These are phyloP conservation scores for Perkinsus marinus DNA, from an alignment of 169 alveolate species.

Conservation along the genomic window DNA sequence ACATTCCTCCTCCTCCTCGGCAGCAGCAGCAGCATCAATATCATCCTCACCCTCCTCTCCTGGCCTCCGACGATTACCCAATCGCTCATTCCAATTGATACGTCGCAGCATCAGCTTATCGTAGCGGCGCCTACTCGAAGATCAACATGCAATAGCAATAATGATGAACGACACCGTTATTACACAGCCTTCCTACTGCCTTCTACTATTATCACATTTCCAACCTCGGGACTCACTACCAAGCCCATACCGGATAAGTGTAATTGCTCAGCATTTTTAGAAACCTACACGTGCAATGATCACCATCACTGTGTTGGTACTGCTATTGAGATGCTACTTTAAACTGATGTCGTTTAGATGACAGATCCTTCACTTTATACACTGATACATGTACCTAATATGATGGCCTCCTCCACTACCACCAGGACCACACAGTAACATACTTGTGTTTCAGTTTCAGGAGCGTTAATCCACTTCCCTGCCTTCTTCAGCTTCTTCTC, in stretches of 20 bases:
- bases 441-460: neutral
- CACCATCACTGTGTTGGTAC: no score
- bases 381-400: neutral
- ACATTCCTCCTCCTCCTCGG: neutral
- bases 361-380: neutral
- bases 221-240: neutral
- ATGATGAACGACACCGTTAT: neutral
- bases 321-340: neutral
- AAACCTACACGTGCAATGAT: neutral
- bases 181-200: neutral
- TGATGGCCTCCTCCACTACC: neutral
- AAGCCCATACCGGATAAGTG: neutral
- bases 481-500: neutral
- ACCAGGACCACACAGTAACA: neutral
- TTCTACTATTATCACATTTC: neutral
- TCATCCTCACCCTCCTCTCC: neutral
- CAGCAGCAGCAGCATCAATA: neutral
- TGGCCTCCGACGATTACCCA: neutral
- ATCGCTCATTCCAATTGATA: neutral
- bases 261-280: neutral
- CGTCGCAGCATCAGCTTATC: neutral
- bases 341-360: neutral
- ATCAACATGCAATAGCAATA: neutral
- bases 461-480: neutral
- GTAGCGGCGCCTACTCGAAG: neutral